Evolutionary conservation across 2,329 filamentous ascomycete genomes (phyloP), one percentile per base, ranked within the genome.

Genomic region (Cercospora zeina): DNA sequence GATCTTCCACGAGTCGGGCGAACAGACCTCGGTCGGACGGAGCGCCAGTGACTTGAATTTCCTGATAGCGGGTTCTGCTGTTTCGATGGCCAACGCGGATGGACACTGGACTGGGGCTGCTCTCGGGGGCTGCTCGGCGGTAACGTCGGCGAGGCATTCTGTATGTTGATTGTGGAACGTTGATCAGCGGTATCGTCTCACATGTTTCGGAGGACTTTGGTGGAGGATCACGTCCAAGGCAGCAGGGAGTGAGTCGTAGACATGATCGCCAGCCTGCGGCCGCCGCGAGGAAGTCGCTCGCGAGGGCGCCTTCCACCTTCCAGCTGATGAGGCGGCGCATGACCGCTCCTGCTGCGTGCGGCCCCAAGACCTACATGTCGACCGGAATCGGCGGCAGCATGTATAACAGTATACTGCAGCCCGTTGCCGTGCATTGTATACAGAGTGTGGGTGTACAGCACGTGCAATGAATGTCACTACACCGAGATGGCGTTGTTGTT

Each of bases 31-130:
- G 69, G 62, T 76, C 74, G 51, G 63, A 58, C 8, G 71, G 61
- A 9, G 70, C 65, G n/a, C 51, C 53, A 6, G 66, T 62, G 10
- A 70, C 67, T 27, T 67, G 65, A 13, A 76, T 62, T 24, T 74
- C 69, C 50, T 68, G 65, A 58, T 71, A 74, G 13, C 68, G 69
- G 16, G 61, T 69, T 16, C 69, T 61, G 36, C 63, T 67, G 16
- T 64, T 66, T 51, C 73, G 61, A 54, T 68, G 74, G 11, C 74
- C 73, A 8, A 76, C 64, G 14, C 73, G 69, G 31, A 75, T 70
- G 11, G 47, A 55, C 50, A 75, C 70, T 2, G 72, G 63, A 9
- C 55, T 53, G 30, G 64, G 34, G 36, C 67, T 66, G 49, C 63
- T 51, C 21, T 68, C 67, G 62, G 62, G 72, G 10, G 63, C 66